These are phyloP conservation scores for Xylariales sp. DNA, from an alignment of 2,329 filamentous ascomycete species.

Conservation along the genomic window DNA sequence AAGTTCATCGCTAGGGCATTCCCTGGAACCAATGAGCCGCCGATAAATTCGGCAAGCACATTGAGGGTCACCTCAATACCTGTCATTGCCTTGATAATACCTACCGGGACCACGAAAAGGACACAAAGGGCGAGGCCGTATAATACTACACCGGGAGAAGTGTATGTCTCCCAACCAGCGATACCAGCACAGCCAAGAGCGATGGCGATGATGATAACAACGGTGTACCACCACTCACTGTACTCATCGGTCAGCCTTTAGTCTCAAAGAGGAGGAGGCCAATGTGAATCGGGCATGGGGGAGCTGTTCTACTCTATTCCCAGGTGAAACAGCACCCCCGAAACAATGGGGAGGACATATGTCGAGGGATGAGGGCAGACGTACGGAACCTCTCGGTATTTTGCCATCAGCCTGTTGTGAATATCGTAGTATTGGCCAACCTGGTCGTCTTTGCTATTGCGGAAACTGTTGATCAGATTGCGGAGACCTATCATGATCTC, in stretches of 20 bases:
- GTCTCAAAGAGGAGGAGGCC: too few species aligned
- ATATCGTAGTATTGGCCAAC: constrained; percentile 22
- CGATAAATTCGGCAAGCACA: constrained; percentile 49
- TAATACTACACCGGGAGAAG: constrained; percentile 45
- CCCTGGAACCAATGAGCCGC: constrained; percentile 44
- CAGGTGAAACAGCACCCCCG: too few species aligned
- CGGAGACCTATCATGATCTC: constrained; percentile 47
- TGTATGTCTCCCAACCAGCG: constrained; percentile 44
- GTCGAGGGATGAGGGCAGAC: not conserved
- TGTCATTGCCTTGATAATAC: constrained; percentile 50
- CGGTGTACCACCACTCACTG: constrained; percentile 53
- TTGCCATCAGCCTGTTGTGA: constrained; percentile 44
- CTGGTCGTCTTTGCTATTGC: constrained; percentile 33
- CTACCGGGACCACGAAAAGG: constrained; percentile 47
- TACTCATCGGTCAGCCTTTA: too few species aligned
- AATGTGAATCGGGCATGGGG: too few species aligned
- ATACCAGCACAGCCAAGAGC: constrained; percentile 43
- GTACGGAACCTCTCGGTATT: not conserved
- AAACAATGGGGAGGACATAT: too few species aligned
- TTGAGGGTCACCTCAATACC: constrained; percentile 48
- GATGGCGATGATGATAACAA: constrained; percentile 35
- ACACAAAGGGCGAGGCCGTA: constrained; percentile 45
- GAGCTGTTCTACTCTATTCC: too few species aligned
- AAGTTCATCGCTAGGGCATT: constrained; percentile 50
- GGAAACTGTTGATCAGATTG: constrained; percentile 40